Base-by-base conservation (phyloP, 2,329 filamentous ascomycete genomes). In the Scolecobasidium constrictum region DNA sequence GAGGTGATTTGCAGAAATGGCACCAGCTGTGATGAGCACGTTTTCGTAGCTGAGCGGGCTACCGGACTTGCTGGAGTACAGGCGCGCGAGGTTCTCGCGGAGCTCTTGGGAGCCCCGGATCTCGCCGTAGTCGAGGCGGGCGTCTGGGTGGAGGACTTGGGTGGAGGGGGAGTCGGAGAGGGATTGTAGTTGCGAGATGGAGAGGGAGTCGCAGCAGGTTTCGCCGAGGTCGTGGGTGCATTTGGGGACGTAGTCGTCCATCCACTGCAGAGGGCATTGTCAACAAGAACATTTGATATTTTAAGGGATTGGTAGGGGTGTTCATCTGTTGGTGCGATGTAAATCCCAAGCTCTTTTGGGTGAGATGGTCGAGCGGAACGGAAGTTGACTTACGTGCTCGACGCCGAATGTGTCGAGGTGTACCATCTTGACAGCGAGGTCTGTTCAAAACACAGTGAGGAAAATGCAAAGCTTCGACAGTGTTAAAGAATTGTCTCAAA, bases 1-100 rank as follows among this genome's bases (percentile, higher is more conserved):
- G n/a, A 92, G 64, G 52, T 86, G 85, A 55, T 94, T 94, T n/a
- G 86, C 86, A 4, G 77, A 72, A 40, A 93, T 93, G 12, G 85
- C 86, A 7, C 87, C 87, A 21, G 81, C 76, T 0, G 84, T 86
- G 46, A 90, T 78, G 42, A 93, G 61, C 33, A 94, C 71, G 52
- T 83, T 78, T 13, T 86, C 77, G 1, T 57, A 64, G 15, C 69
- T 59, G 9, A 77, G 56, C 4, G 65, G 64, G 1, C 59, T 63
- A 40, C 38, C 58, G 47, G 62, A 62, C 47, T 76, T 73, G 17
- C 69, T 67, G 4, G 76, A 77, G 55, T 85, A 85, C 3, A 84
- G 66, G 15, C 69, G 65, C 4, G 82, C 74, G 12, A 92, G 70
- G 36, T 77, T 78, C 44, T 65, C 63, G 17, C 83, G 75, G 18